phyloP scores from a whole-genome alignment of 108 stramenopile species.

The Poteriospumella lacustris region DNA sequence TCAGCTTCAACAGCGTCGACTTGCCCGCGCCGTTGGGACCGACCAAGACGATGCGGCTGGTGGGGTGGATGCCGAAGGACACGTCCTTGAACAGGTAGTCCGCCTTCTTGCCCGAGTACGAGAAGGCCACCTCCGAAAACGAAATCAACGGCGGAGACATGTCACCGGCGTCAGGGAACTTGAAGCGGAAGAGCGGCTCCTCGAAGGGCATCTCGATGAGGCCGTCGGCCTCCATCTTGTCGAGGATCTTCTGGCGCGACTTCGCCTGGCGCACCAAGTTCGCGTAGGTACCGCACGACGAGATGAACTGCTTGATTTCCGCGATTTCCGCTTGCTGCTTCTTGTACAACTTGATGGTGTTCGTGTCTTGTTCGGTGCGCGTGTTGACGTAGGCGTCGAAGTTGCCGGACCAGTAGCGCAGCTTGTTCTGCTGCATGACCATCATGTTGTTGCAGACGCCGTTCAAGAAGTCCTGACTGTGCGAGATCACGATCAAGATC shows the following conservation, averaged over 20 bases:
- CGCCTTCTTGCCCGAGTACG: conserved; percentile 63
- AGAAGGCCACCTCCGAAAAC: conserved; percentile 70
- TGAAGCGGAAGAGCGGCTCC: conserved; percentile 68
- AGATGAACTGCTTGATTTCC: conserved; percentile 81
- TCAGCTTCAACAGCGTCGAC: conserved; percentile 33
- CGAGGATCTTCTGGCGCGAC: conserved; percentile 76
- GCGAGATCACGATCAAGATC: conserved; percentile 27
- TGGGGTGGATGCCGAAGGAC: conserved; percentile 79
- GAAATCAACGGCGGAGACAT: conserved; percentile 73
- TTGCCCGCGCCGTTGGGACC: conserved; percentile 53
- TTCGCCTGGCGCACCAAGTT: conserved; percentile 90
- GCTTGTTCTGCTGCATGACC: conserved; percentile 27
- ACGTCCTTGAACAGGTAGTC: conserved; percentile 68
- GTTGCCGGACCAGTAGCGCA: conserved; percentile 24
- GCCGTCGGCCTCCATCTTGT: conserved; percentile 81
- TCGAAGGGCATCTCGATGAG: conserved; percentile 69
- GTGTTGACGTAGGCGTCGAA: conserved; percentile 12
- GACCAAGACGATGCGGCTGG: conserved; percentile 74
- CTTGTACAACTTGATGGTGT: conserved; percentile 29
- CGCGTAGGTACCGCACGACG: conserved; percentile 88
- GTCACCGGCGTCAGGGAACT: conserved; percentile 59
- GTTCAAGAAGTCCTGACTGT: conserved; percentile 24
- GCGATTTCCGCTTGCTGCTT: conserved; percentile 30
- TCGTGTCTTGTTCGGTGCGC: conserved; percentile 23
- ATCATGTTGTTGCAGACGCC: conserved; percentile 30